Base-by-base conservation (phyloP, 1,139 yeast genomes). In the Debaryomyces sp. region DNA sequence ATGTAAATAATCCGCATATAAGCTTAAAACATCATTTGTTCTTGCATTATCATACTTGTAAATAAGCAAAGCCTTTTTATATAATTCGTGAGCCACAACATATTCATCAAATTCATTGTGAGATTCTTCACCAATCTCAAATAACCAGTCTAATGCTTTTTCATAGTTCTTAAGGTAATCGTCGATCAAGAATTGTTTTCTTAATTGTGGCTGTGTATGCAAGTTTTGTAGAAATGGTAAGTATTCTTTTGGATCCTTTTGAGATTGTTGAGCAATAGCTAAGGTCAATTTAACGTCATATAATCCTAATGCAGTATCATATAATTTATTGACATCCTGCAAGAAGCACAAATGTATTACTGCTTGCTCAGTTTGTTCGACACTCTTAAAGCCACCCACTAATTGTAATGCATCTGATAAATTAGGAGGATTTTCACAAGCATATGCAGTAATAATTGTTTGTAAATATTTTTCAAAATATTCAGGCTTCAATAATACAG, bases 181-280 rank as follows among this genome's bases (percentile, higher is more conserved):
- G 63, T 95, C 99, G 57, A 95, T 88, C 61, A 84, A 70, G 61
- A 89, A 92, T 61, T 81, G 78, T 58, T 85, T 82, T 50, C 96
- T 81, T 45, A 83, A 68, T 17, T 82, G 84, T 0, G 80, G 73
- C 64, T 87, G 88, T 33, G 81, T 80, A 56, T 89, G 88, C 49
- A 95, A 74, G 47, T 83, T 80, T 61, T 91, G 96, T 56, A 95
- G 75, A 66, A 94, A 95, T 45, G 99, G 97, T 47, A 95, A 71
- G 61, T 94, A 95, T 66, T 95, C 99, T 62, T 92, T 90, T 24
- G 99, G 99, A 70, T 95, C 99, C 77, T 87, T 91, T 67, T 94
- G 98, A 0, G 97, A 91, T 62, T 91, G 94, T 65, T 95, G 98
- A 0, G 99, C 99, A 54, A 95, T 85, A 10, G 81, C 77, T 50